Percentiles rank a stretch among this genome's conserved stretches.
phyloP scores from a whole-genome alignment of 371 early-diverging fungal species.

The Mucor racemosus region DNA sequence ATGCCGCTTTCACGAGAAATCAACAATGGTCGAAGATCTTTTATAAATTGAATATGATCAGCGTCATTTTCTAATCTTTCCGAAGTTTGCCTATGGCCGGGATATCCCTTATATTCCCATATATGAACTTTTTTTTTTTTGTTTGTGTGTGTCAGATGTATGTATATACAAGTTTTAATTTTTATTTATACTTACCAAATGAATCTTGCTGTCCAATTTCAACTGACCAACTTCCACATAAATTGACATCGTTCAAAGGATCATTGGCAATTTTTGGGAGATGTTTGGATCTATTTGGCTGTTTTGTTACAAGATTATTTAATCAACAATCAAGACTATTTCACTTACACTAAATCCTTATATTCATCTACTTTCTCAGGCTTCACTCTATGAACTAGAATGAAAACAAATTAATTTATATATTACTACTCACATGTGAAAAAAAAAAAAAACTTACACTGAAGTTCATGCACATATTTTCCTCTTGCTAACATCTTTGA shows the following conservation, averaged over 20 bases:
- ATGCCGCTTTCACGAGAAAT: conserved; percentile 79
- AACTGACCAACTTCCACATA: conserved; percentile 89
- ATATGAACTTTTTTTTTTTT: conserved; percentile 68
- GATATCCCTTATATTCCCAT: conserved; percentile 94
- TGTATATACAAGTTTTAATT: not conserved
- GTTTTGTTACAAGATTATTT: not conserved
- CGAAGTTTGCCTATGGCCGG: conserved; percentile 71
- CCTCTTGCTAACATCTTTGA: conserved; percentile 80
- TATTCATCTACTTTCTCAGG: conserved; percentile 90
- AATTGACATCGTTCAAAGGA: conserved; percentile 72
- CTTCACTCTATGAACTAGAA: conserved; percentile 76
- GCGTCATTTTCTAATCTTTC: conserved; percentile 56
- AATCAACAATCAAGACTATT: not conserved
- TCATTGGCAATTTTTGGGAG: conserved; percentile 80
- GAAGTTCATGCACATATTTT: conserved; percentile 87
- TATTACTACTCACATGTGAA: not conserved
- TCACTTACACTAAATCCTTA: conserved; percentile 64
- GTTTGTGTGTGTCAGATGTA: not conserved
- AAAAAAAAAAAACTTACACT: conserved; percentile 48
- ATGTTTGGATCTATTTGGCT: conserved; percentile 50
- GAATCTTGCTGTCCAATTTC: conserved; percentile 89
- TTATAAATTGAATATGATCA: conserved; percentile 53
- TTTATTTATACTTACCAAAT: conserved; percentile 57
- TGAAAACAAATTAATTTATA: not conserved
- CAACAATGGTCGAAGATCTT: conserved; percentile 71